phyloP scores from a whole-genome alignment of 2,329 filamentous ascomycete genomes.

The Aspergillus uvarum region DNA sequence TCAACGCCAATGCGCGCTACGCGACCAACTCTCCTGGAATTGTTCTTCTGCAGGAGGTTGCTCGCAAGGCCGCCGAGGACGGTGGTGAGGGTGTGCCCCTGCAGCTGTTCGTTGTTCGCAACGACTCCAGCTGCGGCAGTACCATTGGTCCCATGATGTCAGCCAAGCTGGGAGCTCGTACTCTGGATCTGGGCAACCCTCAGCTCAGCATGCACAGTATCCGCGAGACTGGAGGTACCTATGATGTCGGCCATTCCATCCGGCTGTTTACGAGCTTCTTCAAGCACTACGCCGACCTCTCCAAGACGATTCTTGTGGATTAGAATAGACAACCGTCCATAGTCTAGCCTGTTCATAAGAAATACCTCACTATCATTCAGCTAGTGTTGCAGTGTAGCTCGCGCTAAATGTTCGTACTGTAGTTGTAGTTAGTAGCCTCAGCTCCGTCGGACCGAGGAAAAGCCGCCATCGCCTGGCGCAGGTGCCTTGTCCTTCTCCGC shows the following conservation, averaged over 20 bases:
- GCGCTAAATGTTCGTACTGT: neutral
- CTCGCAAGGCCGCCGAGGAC: slow-evolving; percentile 56
- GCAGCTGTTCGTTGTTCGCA: slow-evolving; percentile 93
- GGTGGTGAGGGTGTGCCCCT: slow-evolving; percentile 73
- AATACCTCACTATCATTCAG: neutral
- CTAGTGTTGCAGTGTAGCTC: neutral
- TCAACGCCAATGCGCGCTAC: slow-evolving; percentile 97
- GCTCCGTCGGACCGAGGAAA: slow-evolving; percentile 23
- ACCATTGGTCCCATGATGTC: slow-evolving; percentile 98
- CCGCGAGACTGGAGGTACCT: slow-evolving; percentile 82
- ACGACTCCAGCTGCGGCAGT: slow-evolving; percentile 90
- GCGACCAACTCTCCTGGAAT: slow-evolving; percentile 96
- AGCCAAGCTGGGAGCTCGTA: slow-evolving; percentile 80
- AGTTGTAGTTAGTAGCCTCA: neutral
- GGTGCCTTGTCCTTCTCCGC: slow-evolving; percentile 3
- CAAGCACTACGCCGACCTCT: slow-evolving; percentile 75
- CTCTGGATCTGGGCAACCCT: slow-evolving; percentile 88
- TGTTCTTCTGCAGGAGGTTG: slow-evolving; percentile 85
- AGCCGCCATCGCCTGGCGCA: slow-evolving; percentile 12
- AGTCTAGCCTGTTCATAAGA: neutral
- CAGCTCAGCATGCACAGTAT: slow-evolving; percentile 98
- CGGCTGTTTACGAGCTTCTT: slow-evolving; percentile 87
- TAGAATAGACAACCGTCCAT: slow-evolving; percentile 38
- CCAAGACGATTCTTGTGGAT: slow-evolving; percentile 81
- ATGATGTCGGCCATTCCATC: slow-evolving; percentile 84